phyloP scores from a whole-genome alignment of 202 grass and related monocot genomes.

The Schoenoplectus tabernaemontani region DNA sequence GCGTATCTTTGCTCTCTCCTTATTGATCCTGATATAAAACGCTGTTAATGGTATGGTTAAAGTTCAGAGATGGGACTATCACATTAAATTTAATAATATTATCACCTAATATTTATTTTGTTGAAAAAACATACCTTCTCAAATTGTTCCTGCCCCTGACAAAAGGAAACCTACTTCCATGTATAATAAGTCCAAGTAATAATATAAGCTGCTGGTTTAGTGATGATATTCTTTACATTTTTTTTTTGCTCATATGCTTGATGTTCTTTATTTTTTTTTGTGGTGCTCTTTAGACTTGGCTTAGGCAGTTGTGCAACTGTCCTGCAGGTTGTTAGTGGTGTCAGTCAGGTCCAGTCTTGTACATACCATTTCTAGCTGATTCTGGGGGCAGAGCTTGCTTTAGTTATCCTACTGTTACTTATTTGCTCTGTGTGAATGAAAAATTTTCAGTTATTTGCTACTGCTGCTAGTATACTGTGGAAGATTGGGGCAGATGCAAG shows the following conservation, averaged over 20 bases:
- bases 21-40: neutral
- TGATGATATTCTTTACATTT: neutral
- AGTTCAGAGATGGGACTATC: neutral
- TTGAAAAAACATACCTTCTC: neutral
- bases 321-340: neutral
- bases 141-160: neutral
- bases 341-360: neutral
- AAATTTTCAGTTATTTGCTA: conserved; percentile 71
- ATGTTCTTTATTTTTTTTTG: neutral
- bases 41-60: neutral
- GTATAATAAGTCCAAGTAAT: neutral
- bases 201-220: neutral
- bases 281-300: neutral
- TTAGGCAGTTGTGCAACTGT: neutral
- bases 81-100: neutral
- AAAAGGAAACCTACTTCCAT: neutral
- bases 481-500: conserved; percentile 73
- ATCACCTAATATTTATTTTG: neutral
- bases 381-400: neutral
- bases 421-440: conserved; percentile 3
- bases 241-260: neutral
- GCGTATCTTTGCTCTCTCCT: neutral
- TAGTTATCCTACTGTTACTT: neutral
- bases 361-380: neutral
- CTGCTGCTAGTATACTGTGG: conserved; percentile 68